phyloP scores from a whole-genome alignment of 768 basidiomycete genomes.

The Neoboletus magnificus region DNA sequence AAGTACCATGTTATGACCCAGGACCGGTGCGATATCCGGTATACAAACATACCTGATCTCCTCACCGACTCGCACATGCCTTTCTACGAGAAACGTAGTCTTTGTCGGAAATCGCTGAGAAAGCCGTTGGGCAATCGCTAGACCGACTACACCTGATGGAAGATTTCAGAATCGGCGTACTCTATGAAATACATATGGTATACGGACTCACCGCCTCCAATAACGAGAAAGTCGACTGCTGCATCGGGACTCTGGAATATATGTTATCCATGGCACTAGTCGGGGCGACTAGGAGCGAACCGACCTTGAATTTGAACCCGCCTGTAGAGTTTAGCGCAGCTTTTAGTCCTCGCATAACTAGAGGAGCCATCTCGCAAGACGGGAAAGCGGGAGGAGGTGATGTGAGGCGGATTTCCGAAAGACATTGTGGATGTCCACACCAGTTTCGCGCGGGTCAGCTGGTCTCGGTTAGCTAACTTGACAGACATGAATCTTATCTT shows the following conservation, averaged over 20 bases:
- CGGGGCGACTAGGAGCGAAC: not conserved
- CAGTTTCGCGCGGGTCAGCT: not conserved
- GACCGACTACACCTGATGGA: conserved; percentile 70
- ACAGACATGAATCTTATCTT: conserved; percentile 16
- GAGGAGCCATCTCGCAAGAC: conserved; percentile 22
- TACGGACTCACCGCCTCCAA: conserved; percentile 69
- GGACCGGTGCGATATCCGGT: not conserved
- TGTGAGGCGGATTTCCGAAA: not conserved
- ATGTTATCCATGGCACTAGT: not conserved
- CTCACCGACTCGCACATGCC: conserved; percentile 71
- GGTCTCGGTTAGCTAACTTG: conserved; percentile 8
- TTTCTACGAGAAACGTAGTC: conserved; percentile 79
- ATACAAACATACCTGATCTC: conserved; percentile 66
- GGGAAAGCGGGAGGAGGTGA: not conserved
- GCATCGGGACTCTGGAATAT: conserved; percentile 56
- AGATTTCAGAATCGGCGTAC: not conserved
- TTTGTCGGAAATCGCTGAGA: conserved; percentile 59
- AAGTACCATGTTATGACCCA: not conserved
- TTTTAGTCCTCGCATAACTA: conserved; percentile 47
- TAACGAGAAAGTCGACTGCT: conserved; percentile 76
- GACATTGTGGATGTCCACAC: not conserved
- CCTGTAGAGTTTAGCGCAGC: conserved; percentile 62
- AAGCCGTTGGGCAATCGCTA: conserved; percentile 80
- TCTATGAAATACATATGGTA: not conserved
- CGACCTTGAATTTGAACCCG: conserved; percentile 60